Evolutionary conservation across 2,329 filamentous ascomycete species (phyloP), one percentile per base, ranked within the genome.

Genomic region (Beauveria pseudobassiana): DNA sequence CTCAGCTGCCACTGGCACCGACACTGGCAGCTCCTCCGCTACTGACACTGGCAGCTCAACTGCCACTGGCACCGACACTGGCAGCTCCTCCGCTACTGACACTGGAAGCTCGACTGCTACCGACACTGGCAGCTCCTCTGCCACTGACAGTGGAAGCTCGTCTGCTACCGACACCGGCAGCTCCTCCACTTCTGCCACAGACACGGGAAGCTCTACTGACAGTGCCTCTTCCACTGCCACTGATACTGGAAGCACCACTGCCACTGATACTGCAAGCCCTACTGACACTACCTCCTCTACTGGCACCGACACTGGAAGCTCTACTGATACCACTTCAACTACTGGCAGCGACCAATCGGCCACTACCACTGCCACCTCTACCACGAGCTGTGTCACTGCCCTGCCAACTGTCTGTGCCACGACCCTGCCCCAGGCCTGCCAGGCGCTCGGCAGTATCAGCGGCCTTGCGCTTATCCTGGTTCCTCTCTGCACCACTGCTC

Each of bases 401-500:
- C 34, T 55, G 14, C 50, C 64, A 16, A 57, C 57, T 3, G 51
- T 61, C 20, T 64, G 64, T 34, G 12, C 30, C 22, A 58, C 63
- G 4, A 48, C 59, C 5, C 62, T 65, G 16, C 65, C 65, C 1
- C 38, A 61, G 30, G 55, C 60, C 28, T 67, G 65, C 46, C 14
- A 62, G 20, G 30, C 45, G 3, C 56, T 67, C 3, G 55, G 20
- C 9, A 43, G 26, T 18, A 20, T 48, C 9, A 53, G 55, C 38
- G 64, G 63, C 8, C 43, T 67, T 20, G 62, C 60, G 1, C 59
- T 66, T 14, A 5, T 62, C 9, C 51, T 62, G 5, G 28, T 67
- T n/a, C 62, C 63, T 3, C 38, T 59, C 6, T 66, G 65, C 61
- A 63, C 46, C 3, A 14, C 40, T 14, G 62, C 64, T 14, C 63